Evolutionary conservation across 2,329 filamentous ascomycete genomes (phyloP), one percentile per base, ranked within the genome.

Genomic region (Ilyonectria destructans): DNA sequence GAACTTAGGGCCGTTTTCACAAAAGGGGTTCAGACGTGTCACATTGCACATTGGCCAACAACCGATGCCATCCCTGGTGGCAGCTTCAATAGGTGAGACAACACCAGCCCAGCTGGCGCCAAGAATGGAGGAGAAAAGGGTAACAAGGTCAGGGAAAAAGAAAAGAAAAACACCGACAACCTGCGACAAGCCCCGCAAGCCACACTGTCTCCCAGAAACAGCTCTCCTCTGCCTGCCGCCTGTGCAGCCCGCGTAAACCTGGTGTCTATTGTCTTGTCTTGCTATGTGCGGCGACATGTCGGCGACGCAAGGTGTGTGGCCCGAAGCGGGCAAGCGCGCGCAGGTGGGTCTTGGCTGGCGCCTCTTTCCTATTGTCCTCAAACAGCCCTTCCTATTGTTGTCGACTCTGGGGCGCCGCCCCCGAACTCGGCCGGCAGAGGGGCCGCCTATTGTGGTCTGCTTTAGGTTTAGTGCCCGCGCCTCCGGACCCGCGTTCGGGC

Each of bases 301-400:
- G 69, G 55, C 23, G 70, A 43, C n/a, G 40, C n/a, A n/a, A 43
- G 40, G 40, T 19, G 58, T 63, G 49, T 55, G 46, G 58, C 31
- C 26, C 43, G n/a, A 63, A 33, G 54, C 49, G 52, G 29, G 43
- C 19, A 46, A 31, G 37, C 48, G 43, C 23, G 29, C 6, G 46
- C 31, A 17, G 58, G 54, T 58, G 70, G 62, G 60, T 48, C 60
- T 64, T 67, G 68, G 72, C 62, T 62, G 65, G 62, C 58, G 55
- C 69, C 52, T 45, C 57, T 66, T 77, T 78, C 69, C 77, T 79
- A 79, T 80, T 80, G 78, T 80, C 74, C 71, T 65, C 61, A 68
- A 49, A 23, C 52, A 43, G 37, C 52, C 54, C 72, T 75, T 77
- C 58, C 73, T 79, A 80, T 80, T 80, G 78, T 80, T 77, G 78